Evolutionary conservation across 768 basidiomycete species (phyloP).

Genomic region (Filobasidium floriforme): DNA sequence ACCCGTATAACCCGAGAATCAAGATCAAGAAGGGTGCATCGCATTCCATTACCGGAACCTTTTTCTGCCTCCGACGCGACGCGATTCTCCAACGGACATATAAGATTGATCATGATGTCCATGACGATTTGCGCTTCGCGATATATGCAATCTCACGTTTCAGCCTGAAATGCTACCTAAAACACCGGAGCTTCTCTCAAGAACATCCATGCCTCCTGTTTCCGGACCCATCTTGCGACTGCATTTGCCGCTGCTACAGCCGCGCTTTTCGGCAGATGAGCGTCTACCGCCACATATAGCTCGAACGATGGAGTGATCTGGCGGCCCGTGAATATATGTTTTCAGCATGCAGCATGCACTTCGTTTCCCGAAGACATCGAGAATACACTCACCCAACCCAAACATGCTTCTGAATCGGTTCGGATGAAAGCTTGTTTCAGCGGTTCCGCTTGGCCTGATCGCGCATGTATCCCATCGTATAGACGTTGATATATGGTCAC

Average conservation of each 20-base stretch:
- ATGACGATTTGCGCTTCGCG: too few relatives aligned
- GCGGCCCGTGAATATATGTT: constrained; percentile 32
- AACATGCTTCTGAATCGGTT: constrained; percentile 75
- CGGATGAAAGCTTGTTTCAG: constrained; percentile 81
- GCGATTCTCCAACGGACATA: not conserved
- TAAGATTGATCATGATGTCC: too few relatives aligned
- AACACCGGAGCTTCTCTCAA: constrained; percentile 85
- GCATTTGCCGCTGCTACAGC: constrained; percentile 81
- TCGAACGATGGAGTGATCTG: constrained; percentile 93
- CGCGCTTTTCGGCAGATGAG: constrained; percentile 76
- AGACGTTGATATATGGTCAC: constrained; percentile 78
- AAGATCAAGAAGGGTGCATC: not conserved
- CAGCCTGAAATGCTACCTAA: constrained; percentile 38
- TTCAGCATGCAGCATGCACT: too few relatives aligned
- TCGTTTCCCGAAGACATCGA: too few relatives aligned
- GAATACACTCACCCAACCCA: constrained; percentile 70
- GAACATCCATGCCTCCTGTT: constrained; percentile 73
- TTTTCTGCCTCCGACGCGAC: not conserved
- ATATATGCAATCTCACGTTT: too few relatives aligned
- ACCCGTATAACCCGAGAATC: not conserved
- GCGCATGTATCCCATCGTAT: constrained; percentile 82
- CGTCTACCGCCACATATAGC: constrained; percentile 74
- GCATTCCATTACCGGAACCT: not conserved
- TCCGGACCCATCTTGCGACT: constrained; percentile 82
- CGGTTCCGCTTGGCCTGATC: constrained; percentile 65